Percentiles rank a stretch among this genome's conserved stretches.
Conservation (phyloP, 2,329 filamentous ascomycete genomes). For the Arthrinium phaeospermum region DNA sequence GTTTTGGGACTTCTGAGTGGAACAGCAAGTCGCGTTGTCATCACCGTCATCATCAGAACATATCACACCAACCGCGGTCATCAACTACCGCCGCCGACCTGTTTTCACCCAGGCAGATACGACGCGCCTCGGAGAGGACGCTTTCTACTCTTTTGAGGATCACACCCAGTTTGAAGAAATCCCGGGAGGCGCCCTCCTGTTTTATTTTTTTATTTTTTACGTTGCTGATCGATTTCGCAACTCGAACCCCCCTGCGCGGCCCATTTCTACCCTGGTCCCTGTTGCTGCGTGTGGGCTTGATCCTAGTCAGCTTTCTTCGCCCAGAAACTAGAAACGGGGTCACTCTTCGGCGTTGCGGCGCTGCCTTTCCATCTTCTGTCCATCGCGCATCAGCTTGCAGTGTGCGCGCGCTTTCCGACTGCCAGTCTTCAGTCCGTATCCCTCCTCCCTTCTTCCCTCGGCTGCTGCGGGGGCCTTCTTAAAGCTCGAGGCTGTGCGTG, state of each 20-base stretch:
- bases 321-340: conserved; percentile 19
- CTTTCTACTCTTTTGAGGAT: conserved; percentile 12
- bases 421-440: conserved; percentile 10
- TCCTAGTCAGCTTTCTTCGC: conserved; percentile 27
- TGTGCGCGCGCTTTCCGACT: conserved; percentile 15
- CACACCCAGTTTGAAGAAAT: background rate
- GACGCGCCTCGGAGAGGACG: background rate
- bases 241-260: conserved; percentile 27
- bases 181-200: conserved; percentile 13
- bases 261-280: conserved; percentile 28
- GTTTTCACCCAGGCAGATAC: conserved; percentile 8
- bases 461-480: conserved; percentile 21
- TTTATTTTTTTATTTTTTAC: background rate
- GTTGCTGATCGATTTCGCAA: conserved; percentile 23
- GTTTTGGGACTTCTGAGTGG: conserved; percentile 1
- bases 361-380: conserved; percentile 23
- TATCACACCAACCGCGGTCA: conserved; percentile 4
- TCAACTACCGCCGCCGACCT: background rate
- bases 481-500: background rate
- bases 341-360: conserved; percentile 20
- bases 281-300: conserved; percentile 32
- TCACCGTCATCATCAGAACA: conserved; percentile 13
- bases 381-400: conserved; percentile 19
- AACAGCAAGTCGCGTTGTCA: conserved; percentile 14
- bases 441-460: conserved; percentile 16